phyloP scores from a whole-genome alignment of 331 rosid species.

The Acacia pycnantha region DNA sequence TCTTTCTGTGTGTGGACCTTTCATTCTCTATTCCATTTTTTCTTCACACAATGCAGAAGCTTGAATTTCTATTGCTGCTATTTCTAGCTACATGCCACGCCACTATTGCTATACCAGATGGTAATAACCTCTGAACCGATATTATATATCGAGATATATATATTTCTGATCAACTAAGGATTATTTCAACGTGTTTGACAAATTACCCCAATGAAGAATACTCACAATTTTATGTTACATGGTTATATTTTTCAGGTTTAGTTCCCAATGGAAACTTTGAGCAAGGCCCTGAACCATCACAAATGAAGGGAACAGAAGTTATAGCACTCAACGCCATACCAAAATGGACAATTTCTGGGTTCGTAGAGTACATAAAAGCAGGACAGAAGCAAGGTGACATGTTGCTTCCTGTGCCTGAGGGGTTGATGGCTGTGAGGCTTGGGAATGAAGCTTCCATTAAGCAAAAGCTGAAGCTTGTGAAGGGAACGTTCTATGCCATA shows the following conservation, averaged over 20 bases:
- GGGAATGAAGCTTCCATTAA: conserved; percentile 66
- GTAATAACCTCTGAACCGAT: conserved; percentile 27
- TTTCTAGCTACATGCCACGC: conserved; percentile 43
- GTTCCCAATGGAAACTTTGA: conserved; percentile 73
- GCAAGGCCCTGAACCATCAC: conserved; percentile 53
- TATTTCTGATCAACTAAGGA: neutral
- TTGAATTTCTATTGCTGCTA: conserved; percentile 38
- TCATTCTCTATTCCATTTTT: conserved; percentile 2
- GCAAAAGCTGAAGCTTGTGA: conserved; percentile 43
- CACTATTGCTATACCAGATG: conserved; percentile 42
- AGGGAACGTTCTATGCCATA: conserved; percentile 56
- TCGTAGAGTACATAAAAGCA: conserved; percentile 71
- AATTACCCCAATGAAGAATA: neutral
- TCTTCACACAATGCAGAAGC: conserved; percentile 40
- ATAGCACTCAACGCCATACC: conserved; percentile 45
- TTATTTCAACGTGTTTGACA: neutral
- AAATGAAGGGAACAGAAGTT: conserved; percentile 60
- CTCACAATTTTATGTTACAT: neutral
- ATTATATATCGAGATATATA: neutral
- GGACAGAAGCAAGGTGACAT: conserved; percentile 86
- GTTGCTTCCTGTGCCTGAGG: conserved; percentile 64
- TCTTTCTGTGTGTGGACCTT: neutral
- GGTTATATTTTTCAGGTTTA: conserved; percentile 45
- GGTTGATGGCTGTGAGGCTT: conserved; percentile 54
- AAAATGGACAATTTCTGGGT: conserved; percentile 60